Base-by-base conservation (phyloP, 2,329 filamentous ascomycete species). In the Neoarthrinium moseri region DNA sequence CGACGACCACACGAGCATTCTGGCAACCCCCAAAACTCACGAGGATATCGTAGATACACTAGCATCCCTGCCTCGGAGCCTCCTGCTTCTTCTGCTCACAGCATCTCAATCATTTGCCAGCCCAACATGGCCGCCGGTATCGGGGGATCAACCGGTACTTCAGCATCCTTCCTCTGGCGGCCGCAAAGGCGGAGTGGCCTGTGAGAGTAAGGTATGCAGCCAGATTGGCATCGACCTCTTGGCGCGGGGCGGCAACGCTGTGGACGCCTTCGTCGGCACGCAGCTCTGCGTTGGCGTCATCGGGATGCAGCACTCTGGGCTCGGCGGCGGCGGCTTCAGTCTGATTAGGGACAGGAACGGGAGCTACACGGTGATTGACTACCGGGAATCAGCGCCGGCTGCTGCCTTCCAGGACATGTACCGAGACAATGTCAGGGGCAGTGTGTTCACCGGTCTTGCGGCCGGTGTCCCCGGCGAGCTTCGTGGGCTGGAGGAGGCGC, bases 321-420 rank as follows among this genome's bases (percentile, higher is more conserved):
- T 96, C 45, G 91, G 90, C 21, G 92, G 92, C 6, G 92, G 94
- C 32, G 92, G 92, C 2, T 97, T 97, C 66, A 86, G 88, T 75
- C 74, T 96, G 4, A 80, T 96, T 18, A 83, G 89, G 46, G 77
- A 83, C 35, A 67, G 79, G 6, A 72, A 87, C 43, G 90, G 89
- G 15, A 73, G 74, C 15, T 95, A 91, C 61, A 90, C 95, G 60
- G 84, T 85, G 48, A 83, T 97, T 55, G 92, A 97, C 67, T 97
- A 95, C 61, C 78, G 92, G 37, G 92, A 97, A 65, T 83, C 86
- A 0, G 92, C 92, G 0, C 92, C 92, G 1, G 87, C 85, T 0
- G 87, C 89, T 0, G 88, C 91, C 0, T 84, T 77, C 53, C 75
- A 91, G 65, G 81, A 95, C 58, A 97, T 97, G 92, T 97, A 86